Conservation (phyloP, 139 green algal genomes). For the Pycnococcus provasolii region DNA sequence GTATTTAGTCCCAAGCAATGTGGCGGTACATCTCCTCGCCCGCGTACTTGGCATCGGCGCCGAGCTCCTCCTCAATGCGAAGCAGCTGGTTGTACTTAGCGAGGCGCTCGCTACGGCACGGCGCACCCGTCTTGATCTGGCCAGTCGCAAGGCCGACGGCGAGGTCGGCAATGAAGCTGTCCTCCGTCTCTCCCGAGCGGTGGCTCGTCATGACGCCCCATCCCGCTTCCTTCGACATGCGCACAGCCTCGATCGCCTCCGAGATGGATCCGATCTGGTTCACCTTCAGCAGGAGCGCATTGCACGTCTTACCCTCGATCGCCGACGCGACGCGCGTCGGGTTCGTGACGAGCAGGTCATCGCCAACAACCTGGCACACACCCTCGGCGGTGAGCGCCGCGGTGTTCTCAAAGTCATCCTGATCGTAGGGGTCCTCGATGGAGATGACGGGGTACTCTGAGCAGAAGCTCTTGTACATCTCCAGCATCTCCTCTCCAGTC, state of each 20-base stretch:
- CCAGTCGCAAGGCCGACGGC: slow-evolving; percentile 87
- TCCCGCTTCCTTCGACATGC: slow-evolving; percentile 81
- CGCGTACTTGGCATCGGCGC: slow-evolving; percentile 49
- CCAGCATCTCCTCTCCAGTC: slow-evolving; percentile 68
- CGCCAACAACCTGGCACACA: slow-evolving; percentile 88
- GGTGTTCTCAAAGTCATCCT: slow-evolving; percentile 89
- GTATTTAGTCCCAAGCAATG: slow-evolving; percentile 18
- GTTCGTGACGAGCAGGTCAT: slow-evolving; percentile 98
- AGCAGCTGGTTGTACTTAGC: slow-evolving; percentile 99
- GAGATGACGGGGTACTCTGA: slow-evolving; percentile 84
- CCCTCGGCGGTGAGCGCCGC: slow-evolving; percentile 52
- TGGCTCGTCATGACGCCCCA: slow-evolving; percentile 97
- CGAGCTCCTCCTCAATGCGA: slow-evolving; percentile 92
- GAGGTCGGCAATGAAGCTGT: slow-evolving; percentile 97
- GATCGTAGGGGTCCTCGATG: slow-evolving; percentile 99
- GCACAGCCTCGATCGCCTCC: slow-evolving; percentile 90
- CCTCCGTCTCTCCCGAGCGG: slow-evolving; percentile 86
- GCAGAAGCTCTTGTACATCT: slow-evolving; percentile 80
- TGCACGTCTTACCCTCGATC: slow-evolving; percentile 88
- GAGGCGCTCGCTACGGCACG: slow-evolving; percentile 86
- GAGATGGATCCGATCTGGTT: slow-evolving; percentile 96
- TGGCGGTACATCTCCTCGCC: slow-evolving; percentile 33
- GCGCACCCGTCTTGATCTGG: slow-evolving; percentile 99
- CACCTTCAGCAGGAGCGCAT: slow-evolving; percentile 96
- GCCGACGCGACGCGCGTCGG: slow-evolving; percentile 71